Percentiles rank a stretch among this genome's conserved stretches.
phyloP scores from a whole-genome alignment of 2,329 filamentous ascomycete genomes.

The Stenocarpella maydis region DNA sequence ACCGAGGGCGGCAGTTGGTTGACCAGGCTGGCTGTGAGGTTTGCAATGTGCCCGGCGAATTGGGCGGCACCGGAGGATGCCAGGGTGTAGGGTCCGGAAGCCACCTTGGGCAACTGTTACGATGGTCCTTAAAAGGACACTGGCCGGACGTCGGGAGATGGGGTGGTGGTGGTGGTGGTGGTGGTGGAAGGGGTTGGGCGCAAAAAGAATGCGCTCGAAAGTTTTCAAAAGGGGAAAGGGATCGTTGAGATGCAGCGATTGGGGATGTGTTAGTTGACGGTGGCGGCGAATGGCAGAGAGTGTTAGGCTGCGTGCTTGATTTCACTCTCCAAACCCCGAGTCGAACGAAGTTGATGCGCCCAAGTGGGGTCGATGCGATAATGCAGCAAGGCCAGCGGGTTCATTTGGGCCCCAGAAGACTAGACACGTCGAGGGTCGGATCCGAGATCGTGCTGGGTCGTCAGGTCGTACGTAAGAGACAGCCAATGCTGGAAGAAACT shows the following conservation, averaged over 20 bases:
- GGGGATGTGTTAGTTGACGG: slow-evolving; percentile 1
- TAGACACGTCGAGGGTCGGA: slow-evolving; percentile 5
- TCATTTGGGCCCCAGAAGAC: slow-evolving; percentile 6
- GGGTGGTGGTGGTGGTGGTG: neutral
- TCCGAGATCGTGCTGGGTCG: slow-evolving; percentile 12
- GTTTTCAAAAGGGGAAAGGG: neutral
- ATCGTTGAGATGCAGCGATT: neutral
- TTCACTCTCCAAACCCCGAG: slow-evolving; percentile 11
- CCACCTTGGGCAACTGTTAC: slow-evolving; percentile 62
- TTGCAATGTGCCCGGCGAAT: slow-evolving; percentile 57
- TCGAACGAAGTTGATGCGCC: slow-evolving; percentile 31
- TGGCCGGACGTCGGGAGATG: slow-evolving; percentile 32
- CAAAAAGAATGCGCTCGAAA: slow-evolving; percentile 16
- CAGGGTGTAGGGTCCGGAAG: slow-evolving; percentile 62
- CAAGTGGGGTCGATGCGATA: slow-evolving; percentile 34
- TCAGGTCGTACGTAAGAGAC: neutral
- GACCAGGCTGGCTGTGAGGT: slow-evolving; percentile 56
- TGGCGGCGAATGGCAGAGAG: slow-evolving; percentile 16
- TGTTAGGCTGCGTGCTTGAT: slow-evolving; percentile 16
- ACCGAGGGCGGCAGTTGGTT: slow-evolving; percentile 54
- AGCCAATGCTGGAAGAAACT: neutral
- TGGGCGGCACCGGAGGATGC: slow-evolving; percentile 67
- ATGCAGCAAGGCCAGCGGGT: slow-evolving; percentile 24
- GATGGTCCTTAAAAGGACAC: slow-evolving; percentile 52
- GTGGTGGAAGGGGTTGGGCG: slow-evolving; percentile 4